These are phyloP conservation scores for Pseudocercospora fuligena DNA, from an alignment of 2,329 filamentous ascomycete species.

Conservation along the genomic window DNA sequence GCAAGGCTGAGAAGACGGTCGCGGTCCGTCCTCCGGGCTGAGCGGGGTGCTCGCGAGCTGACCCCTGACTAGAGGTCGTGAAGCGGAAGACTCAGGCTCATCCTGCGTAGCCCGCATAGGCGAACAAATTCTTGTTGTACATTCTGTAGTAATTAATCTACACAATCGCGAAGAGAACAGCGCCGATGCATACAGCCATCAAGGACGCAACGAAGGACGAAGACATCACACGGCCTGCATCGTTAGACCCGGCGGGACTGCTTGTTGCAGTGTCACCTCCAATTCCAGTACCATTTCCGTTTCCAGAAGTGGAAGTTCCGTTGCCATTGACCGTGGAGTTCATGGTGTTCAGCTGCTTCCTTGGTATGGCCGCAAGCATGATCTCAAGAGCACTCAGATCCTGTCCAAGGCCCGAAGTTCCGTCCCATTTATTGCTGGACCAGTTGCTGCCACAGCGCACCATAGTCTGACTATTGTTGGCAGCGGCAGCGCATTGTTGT, in stretches of 20 bases:
- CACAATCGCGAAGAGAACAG: not conserved
- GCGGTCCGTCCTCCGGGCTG: too few species aligned
- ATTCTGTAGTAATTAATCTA: not conserved
- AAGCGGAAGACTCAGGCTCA: too few species aligned
- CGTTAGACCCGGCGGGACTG: not conserved
- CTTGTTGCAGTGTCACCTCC: not conserved
- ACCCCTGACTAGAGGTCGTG: too few species aligned
- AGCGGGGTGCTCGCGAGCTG: too few species aligned
- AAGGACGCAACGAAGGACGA: not conserved
- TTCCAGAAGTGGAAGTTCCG: not conserved
- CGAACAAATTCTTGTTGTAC: not conserved
- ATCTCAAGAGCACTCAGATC: slow-evolving; percentile 60
- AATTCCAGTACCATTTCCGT: not conserved
- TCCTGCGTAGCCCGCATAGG: not conserved
- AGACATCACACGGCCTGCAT: not conserved
- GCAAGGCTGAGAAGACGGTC: not conserved
- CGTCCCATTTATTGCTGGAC: slow-evolving; percentile 48
- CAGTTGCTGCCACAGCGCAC: slow-evolving; percentile 46
- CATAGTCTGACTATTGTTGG: not conserved
- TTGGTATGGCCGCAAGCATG: slow-evolving; percentile 47
- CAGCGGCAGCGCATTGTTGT: slow-evolving; percentile 47
- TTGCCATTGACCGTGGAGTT: slow-evolving; percentile 11
- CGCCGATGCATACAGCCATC: not conserved
- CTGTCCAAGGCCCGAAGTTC: slow-evolving; percentile 55
- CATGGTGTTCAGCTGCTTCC: slow-evolving; percentile 16